A percentile compares a stretch with the other conserved stretches of the same genome.
These are phyloP conservation scores for Kalanchoe fedtschenkoi DNA, from an alignment of 164 flowering plant species.

Conservation along the genomic window DNA sequence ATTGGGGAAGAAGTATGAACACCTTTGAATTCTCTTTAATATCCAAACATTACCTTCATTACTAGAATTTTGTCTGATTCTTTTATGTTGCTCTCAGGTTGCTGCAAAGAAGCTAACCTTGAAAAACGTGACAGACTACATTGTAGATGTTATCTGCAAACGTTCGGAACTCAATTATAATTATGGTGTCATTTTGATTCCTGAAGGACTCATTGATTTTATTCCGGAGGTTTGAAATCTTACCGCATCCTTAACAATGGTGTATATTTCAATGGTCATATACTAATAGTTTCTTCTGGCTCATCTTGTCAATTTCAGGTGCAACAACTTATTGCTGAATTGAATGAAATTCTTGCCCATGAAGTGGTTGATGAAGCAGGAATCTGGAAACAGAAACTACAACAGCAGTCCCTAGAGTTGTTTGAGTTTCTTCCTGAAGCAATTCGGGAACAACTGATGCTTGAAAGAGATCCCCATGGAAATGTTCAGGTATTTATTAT, in stretches of 20 bases:
- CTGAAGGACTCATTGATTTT: slow-evolving; percentile 97
- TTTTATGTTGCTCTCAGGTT: slow-evolving; percentile 44
- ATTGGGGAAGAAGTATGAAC: slow-evolving; percentile 86
- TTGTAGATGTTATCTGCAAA: slow-evolving; percentile 70
- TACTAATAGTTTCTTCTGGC: slow-evolving; percentile 1
- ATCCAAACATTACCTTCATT: too few relatives aligned
- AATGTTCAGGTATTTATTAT: slow-evolving; percentile 92
- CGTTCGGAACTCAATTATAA: slow-evolving; percentile 78
- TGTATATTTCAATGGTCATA: background rate
- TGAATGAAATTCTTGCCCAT: slow-evolving; percentile 93
- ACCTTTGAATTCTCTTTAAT: background rate
- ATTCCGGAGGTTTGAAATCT: slow-evolving; percentile 73
- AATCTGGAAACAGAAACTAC: slow-evolving; percentile 75
- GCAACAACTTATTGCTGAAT: slow-evolving; percentile 80
- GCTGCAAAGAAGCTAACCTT: slow-evolving; percentile 74
- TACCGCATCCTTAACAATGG: background rate
- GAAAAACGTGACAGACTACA: slow-evolving; percentile 83
- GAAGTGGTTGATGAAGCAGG: slow-evolving; percentile 81
- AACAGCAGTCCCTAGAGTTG: slow-evolving; percentile 49
- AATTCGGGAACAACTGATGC: slow-evolving; percentile 92
- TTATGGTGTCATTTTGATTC: slow-evolving; percentile 91
- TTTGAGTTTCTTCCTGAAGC: slow-evolving; percentile 80
- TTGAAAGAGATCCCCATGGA: slow-evolving; percentile 99
- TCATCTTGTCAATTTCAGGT: slow-evolving; percentile 38
- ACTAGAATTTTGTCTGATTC: background rate